Evolutionary conservation across 805 yeast genomes (phyloP).

Genomic region (Ogataea corticis): DNA sequence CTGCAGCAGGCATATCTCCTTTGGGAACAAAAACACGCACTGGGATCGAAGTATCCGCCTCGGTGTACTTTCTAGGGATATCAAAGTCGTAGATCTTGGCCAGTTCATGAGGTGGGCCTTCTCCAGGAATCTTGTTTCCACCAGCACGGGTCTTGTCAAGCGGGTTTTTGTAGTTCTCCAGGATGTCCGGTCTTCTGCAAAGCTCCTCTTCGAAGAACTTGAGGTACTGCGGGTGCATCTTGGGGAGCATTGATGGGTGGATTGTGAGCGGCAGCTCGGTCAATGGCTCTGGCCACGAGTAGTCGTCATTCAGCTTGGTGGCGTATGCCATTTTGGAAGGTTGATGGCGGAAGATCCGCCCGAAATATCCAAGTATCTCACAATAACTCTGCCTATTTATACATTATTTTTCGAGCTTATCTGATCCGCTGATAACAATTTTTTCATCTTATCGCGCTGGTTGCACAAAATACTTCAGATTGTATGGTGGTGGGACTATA

Average conservation of each 20-base stretch:
- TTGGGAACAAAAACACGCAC: conserved; percentile 33
- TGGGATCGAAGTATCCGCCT: conserved; percentile 23
- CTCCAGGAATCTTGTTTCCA: conserved; percentile 31
- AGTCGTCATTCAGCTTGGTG: conserved; percentile 24
- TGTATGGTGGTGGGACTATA: not conserved
- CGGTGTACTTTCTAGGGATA: conserved; percentile 29
- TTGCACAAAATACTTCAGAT: no score
- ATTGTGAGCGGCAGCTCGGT: conserved; percentile 33
- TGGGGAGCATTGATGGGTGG: conserved; percentile 21
- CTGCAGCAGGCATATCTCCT: conserved; percentile 21
- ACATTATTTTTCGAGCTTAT: no score
- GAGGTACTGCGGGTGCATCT: conserved; percentile 27
- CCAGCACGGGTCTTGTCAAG: conserved; percentile 23
- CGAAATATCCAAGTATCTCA: no score
- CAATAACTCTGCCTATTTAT: no score
- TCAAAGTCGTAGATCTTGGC: conserved; percentile 17
- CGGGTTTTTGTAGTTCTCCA: conserved; percentile 27
- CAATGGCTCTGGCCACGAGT: conserved; percentile 34
- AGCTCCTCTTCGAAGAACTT: conserved; percentile 25
- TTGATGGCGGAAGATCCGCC: not conserved
- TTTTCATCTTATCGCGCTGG: no score
- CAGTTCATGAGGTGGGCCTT: conserved; percentile 28
- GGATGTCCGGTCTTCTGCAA: conserved; percentile 23
- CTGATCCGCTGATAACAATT: no score
- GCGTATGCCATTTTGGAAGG: conserved; percentile 12